Conservation (phyloP, 2,329 filamentous ascomycete genomes). For the Diaporthe caulivora region DNA sequence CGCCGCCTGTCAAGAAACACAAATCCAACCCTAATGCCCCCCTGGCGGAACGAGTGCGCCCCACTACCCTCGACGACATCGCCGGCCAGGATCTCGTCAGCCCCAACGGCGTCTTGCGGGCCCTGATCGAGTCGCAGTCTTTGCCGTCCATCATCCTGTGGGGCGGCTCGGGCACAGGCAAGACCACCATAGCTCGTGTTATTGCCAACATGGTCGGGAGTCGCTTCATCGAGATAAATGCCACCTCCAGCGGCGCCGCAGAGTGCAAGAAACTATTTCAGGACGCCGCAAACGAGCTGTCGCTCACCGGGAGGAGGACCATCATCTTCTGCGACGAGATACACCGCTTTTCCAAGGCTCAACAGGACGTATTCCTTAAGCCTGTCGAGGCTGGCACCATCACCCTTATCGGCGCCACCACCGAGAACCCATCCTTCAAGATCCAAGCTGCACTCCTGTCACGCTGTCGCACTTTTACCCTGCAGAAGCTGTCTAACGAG, state of each 20-base stretch:
- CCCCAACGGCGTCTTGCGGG: conserved; percentile 83
- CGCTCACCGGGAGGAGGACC: conserved; percentile 87
- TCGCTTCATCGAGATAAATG: conserved; percentile 96
- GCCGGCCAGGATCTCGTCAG: conserved; percentile 94
- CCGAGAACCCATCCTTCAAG: conserved; percentile 96
- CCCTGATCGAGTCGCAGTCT: conserved; percentile 85
- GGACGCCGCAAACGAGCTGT: conserved; percentile 84
- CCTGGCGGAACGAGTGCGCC: conserved; percentile 93
- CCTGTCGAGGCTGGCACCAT: conserved; percentile 93
- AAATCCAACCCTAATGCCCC: conserved; percentile 82
- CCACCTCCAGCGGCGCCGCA: conserved; percentile 86
- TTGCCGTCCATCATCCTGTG: conserved; percentile 97
- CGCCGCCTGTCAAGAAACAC: conserved; percentile 70
- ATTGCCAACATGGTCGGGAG: conserved; percentile 86
- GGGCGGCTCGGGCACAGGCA: conserved; percentile 84
- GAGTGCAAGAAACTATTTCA: conserved; percentile 94
- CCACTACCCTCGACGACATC: conserved; percentile 84
- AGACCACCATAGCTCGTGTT: conserved; percentile 92
- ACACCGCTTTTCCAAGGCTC: conserved; percentile 89
- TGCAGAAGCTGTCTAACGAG: conserved; percentile 79
- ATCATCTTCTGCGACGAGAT: conserved; percentile 99
- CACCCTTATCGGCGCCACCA: conserved; percentile 94
- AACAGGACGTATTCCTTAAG: conserved; percentile 94
- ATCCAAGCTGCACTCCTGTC: conserved; percentile 89
- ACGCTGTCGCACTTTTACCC: conserved; percentile 89